These are phyloP conservation scores for Sugiyamaella smithiae DNA, from an alignment of 805 yeast species.

Conservation along the genomic window DNA sequence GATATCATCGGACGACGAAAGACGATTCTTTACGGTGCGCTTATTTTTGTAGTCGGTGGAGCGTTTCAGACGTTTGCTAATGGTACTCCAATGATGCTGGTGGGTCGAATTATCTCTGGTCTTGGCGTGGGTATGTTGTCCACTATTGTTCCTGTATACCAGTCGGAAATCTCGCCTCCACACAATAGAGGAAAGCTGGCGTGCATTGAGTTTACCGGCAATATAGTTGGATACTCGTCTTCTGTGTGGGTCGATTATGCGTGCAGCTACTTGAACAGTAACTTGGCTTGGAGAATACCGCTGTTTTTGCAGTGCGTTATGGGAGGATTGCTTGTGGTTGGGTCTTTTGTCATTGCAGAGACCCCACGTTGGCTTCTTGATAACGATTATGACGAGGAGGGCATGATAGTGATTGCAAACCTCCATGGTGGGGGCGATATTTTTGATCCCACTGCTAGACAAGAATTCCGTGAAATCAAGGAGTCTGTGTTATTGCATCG, in stretches of 20 bases:
- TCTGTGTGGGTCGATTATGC: conserved; percentile 87
- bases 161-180: conserved; percentile 84
- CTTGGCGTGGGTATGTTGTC: conserved; percentile 84
- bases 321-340: conserved; percentile 64
- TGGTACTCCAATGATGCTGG: conserved; percentile 67
- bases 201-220: conserved; percentile 85
- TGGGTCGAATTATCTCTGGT: conserved; percentile 74
- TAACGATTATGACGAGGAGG: conserved; percentile 75
- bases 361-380: conserved; percentile 89
- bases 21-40: conserved; percentile 77
- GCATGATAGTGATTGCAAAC: conserved; percentile 79
- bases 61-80: conserved; percentile 78
- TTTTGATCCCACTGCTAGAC: conserved; percentile 62
- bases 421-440: conserved; percentile 76
- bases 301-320: conserved; percentile 71
- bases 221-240: conserved; percentile 73
- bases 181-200: conserved; percentile 82
- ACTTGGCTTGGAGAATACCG: conserved; percentile 76
- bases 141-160: conserved; percentile 83
- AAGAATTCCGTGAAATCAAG: conserved; percentile 77
- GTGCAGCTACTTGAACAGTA: conserved; percentile 60
- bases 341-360: conserved; percentile 78
- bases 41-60: conserved; percentile 81
- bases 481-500: conserved; percentile 73
- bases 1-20: conserved; percentile 76